phyloP scores from a whole-genome alignment of 495 filamentous ascomycete genomes.

The Friedmanniomyces simplex region DNA sequence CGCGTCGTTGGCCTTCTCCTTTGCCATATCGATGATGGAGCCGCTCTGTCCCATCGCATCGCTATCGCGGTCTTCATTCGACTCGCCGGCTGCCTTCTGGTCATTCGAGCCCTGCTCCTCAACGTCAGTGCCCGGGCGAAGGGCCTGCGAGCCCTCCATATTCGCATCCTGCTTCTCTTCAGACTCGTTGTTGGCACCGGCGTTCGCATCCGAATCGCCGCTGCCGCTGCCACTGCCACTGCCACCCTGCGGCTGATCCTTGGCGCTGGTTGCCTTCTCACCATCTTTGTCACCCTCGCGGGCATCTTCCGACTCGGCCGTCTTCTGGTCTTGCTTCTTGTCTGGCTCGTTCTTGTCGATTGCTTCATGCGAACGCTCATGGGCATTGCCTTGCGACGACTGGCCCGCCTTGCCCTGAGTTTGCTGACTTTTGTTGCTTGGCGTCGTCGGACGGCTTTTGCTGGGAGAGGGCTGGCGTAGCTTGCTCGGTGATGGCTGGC shows the following conservation, averaged over 20 bases:
- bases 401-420: not conserved
- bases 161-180: constrained; percentile 14
- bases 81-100: not conserved
- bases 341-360: not conserved
- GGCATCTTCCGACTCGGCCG: not conserved
- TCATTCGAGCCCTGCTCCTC: constrained; percentile 1
- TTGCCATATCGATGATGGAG: constrained; percentile 11
- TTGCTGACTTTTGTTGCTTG: not conserved
- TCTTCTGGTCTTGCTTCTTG: not conserved
- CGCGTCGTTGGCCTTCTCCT: constrained; percentile 19
- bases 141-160: constrained; percentile 7
- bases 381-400: not conserved
- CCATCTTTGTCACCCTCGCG: not conserved
- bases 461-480: not conserved
- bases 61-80: not conserved
- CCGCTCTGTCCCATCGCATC: constrained; percentile 17
- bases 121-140: constrained; percentile 1
- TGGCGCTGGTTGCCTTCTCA: not conserved
- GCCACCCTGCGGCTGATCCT: not conserved
- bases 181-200: not conserved
- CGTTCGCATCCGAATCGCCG: not conserved
- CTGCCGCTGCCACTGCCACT: not conserved
- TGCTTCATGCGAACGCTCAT: not conserved
- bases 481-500: not conserved
- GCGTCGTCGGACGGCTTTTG: not conserved